Base-by-base conservation (phyloP, 345 rosid species). In the Salix caprea region DNA sequence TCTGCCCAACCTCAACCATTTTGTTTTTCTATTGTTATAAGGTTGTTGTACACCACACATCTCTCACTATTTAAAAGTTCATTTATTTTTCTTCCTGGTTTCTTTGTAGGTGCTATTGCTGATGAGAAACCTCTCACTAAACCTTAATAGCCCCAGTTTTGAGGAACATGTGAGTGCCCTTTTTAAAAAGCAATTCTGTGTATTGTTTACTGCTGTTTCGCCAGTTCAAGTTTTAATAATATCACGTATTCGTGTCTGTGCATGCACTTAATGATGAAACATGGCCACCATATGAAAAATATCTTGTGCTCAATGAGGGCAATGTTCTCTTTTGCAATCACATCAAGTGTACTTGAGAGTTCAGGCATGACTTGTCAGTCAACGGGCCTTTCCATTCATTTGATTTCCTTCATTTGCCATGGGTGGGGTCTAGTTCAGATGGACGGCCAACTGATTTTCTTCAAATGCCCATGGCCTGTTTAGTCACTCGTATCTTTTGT, bases 71-170 rank as follows among this genome's bases (percentile, higher is more conserved):
- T 26, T 36, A 16, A 19, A 28, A 15, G 23, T 66, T 66, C 46
- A 34, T 52, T 74, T 67, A 40, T 74, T 74, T 71, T 40, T 65
- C 34, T 78, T 65, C 78, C 78, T 68, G 73, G 74, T 71, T 46
- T 62, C 69, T 81, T 30, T 68, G 65, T 88, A 93, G 98, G 97
- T 90, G 78, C 80, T 95, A 73, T 80, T 95, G 82, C 77, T 93
- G 86, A 95, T 95, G 98, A 89, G 97, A 86, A 95, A 95, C 79
- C 96, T 95, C 69, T 89, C 98, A 56, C 87, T 93, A 84, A 95
- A 95, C 84, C 86, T 95, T 71, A 81, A 89, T 36, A 91, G 94
- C 68, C 96, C 98, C 14, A 93, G 91, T 80, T 95, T 93, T 61
- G 97, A 93, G 89, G 97, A 91, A 86, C 91, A 91, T 76, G 99